Conservation (phyloP, 1,284 basidiomycete species). For the Wolfiporia cocos region DNA sequence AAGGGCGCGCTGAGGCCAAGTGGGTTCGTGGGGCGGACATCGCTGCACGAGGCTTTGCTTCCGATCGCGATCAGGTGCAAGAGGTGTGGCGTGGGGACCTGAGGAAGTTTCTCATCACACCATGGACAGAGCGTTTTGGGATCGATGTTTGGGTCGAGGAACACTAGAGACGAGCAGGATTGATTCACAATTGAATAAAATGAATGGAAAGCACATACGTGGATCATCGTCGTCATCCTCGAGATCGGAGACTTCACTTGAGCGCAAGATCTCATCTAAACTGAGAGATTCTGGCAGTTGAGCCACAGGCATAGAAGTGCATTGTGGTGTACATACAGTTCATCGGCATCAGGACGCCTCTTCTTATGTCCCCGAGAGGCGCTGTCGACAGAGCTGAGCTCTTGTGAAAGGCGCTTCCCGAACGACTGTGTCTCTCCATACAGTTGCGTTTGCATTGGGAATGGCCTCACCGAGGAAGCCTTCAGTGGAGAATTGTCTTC, state of each 20-base stretch:
- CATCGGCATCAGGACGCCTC: conserved; percentile 23
- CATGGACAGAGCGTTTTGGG: conserved; percentile 69
- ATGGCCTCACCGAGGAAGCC: conserved; percentile 36
- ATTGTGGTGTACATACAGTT: conserved; percentile 18
- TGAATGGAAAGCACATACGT: conserved; percentile 6
- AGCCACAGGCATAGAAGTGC: conserved; percentile 2
- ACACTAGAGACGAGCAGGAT: conserved; percentile 29
- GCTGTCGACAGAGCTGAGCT: conserved; percentile 24
- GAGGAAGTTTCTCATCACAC: conserved; percentile 65
- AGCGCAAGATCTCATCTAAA: conserved; percentile 18
- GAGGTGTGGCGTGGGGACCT: conserved; percentile 55
- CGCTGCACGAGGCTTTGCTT: conserved; percentile 43
- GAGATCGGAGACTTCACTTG: conserved; percentile 15
- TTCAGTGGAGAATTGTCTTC: neutral
- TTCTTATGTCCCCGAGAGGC: conserved; percentile 27
- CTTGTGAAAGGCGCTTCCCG: conserved; percentile 31
- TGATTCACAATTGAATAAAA: conserved; percentile 1
- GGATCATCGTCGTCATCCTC: conserved; percentile 22
- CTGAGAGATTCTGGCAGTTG: conserved; percentile 2
- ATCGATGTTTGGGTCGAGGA: conserved; percentile 41
- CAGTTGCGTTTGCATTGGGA: conserved; percentile 45
- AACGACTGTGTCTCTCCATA: conserved; percentile 29
- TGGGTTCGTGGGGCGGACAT: conserved; percentile 64
- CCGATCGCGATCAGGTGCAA: conserved; percentile 44
- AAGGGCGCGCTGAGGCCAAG: conserved; percentile 62